phyloP scores from a whole-genome alignment of 2,329 filamentous ascomycete species.

The Aspergillus sojae region DNA sequence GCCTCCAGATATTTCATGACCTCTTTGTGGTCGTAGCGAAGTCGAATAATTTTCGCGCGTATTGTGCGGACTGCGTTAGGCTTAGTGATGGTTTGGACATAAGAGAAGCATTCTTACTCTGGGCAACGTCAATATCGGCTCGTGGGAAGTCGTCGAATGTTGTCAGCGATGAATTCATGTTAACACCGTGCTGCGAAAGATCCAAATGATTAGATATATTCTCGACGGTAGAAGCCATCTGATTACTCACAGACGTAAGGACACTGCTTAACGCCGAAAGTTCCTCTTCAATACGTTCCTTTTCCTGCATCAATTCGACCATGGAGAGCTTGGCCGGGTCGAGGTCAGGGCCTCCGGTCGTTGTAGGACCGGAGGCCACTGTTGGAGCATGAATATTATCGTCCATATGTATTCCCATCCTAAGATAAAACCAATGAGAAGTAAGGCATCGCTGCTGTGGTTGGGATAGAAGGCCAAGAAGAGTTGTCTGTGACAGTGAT shows the following conservation, averaged over 20 bases:
- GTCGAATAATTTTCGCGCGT: slow-evolving; percentile 80
- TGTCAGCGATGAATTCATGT: slow-evolving; percentile 85
- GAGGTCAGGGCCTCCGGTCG: slow-evolving; percentile 60
- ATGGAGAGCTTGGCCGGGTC: slow-evolving; percentile 71
- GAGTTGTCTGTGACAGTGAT: slow-evolving; percentile 8
- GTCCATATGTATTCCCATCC: slow-evolving; percentile 64
- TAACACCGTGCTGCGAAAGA: slow-evolving; percentile 75
- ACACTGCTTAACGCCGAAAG: slow-evolving; percentile 81
- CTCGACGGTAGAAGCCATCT: neutral
- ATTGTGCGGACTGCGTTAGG: slow-evolving; percentile 77
- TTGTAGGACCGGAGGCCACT: slow-evolving; percentile 72
- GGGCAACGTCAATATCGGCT: slow-evolving; percentile 90
- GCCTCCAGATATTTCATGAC: slow-evolving; percentile 83
- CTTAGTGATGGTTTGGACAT: slow-evolving; percentile 16
- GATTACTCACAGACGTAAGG: slow-evolving; percentile 74
- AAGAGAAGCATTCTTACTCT: slow-evolving; percentile 63
- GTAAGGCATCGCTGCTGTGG: slow-evolving; percentile 10
- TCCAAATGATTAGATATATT: slow-evolving; percentile 19
- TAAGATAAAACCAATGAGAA: slow-evolving; percentile 11
- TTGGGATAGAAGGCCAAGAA: slow-evolving; percentile 9
- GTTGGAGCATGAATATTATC: slow-evolving; percentile 68
- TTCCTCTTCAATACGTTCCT: slow-evolving; percentile 82
- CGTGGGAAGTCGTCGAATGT: slow-evolving; percentile 91
- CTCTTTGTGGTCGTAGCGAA: slow-evolving; percentile 91
- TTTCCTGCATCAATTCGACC: slow-evolving; percentile 78